Percentiles rank a stretch among this genome's conserved stretches.
phyloP scores from a whole-genome alignment of 2,329 filamentous ascomycete genomes.

The Cadophora luteo-olivacea region DNA sequence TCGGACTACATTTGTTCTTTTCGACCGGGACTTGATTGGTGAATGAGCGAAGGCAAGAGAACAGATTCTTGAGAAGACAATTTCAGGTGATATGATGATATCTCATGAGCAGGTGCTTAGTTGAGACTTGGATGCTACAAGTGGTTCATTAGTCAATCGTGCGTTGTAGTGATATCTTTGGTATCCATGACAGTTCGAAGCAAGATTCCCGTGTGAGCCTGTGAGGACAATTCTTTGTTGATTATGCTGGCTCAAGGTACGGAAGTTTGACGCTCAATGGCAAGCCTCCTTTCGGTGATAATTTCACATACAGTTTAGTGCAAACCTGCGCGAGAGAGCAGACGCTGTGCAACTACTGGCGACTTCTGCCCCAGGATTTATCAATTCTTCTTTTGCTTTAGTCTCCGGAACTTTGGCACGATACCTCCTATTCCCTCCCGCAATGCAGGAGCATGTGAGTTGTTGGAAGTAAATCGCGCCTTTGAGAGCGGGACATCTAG shows the following conservation, averaged over 20 bases:
- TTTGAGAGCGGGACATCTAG: background rate
- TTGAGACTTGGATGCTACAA: too few species aligned
- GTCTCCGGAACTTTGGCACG: background rate
- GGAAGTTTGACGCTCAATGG: background rate
- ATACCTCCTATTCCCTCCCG: background rate
- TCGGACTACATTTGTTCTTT: background rate
- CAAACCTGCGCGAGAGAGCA: background rate
- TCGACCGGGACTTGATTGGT: background rate
- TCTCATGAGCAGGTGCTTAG: too few species aligned
- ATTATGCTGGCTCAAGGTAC: background rate
- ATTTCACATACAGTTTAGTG: background rate
- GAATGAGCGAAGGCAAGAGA: background rate
- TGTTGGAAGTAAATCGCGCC: background rate
- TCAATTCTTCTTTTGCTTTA: background rate
- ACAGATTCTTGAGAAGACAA: too few species aligned
- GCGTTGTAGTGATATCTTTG: too few species aligned
- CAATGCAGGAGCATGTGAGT: background rate
- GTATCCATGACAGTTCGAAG: background rate
- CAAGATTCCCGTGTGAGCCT: background rate
- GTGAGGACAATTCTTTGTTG: background rate
- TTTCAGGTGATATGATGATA: background rate
- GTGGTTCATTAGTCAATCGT: too few species aligned
- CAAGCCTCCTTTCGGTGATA: background rate
- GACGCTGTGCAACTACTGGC: conserved; percentile 6
- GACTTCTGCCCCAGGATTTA: conserved; percentile 7